A percentile compares a stretch with the other conserved stretches of the same genome.
phyloP scores from a whole-genome alignment of 2,329 filamentous ascomycete genomes.

The Pseudogymnoascus sp. region DNA sequence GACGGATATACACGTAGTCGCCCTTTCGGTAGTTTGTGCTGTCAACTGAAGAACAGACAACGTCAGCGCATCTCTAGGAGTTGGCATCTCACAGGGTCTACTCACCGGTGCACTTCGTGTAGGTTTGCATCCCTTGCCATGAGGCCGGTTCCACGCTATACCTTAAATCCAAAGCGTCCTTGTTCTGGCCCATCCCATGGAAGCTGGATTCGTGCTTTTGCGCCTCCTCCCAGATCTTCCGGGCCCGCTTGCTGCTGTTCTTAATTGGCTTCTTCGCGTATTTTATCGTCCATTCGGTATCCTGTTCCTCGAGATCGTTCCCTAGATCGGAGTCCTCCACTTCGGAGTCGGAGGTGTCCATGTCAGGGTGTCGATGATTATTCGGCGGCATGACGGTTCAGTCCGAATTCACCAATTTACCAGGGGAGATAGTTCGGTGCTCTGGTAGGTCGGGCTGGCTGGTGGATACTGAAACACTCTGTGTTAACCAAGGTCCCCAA shows the following conservation, averaged over 20 bases:
- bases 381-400: not conserved
- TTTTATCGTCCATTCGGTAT: not conserved
- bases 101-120: not conserved
- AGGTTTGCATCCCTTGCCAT: not conserved
- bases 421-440: not conserved
- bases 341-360: not conserved
- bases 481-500: not conserved
- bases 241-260: not conserved
- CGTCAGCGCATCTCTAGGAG: not conserved
- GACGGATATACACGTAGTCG: constrained; percentile 26
- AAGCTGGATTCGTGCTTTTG: not conserved
- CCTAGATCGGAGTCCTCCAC: not conserved
- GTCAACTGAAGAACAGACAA: constrained; percentile 19
- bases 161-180: not conserved
- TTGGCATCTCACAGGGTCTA: not conserved
- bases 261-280: not conserved
- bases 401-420: not conserved
- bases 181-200: not conserved
- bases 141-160: not conserved
- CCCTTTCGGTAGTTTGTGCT: constrained; percentile 25
- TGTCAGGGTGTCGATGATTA: not conserved
- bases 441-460: not conserved
- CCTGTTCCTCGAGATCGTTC: not conserved
- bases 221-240: not conserved
- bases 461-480: not conserved